Base-by-base conservation (phyloP, 305 asterid species). In the Solanum hybrid region DNA sequence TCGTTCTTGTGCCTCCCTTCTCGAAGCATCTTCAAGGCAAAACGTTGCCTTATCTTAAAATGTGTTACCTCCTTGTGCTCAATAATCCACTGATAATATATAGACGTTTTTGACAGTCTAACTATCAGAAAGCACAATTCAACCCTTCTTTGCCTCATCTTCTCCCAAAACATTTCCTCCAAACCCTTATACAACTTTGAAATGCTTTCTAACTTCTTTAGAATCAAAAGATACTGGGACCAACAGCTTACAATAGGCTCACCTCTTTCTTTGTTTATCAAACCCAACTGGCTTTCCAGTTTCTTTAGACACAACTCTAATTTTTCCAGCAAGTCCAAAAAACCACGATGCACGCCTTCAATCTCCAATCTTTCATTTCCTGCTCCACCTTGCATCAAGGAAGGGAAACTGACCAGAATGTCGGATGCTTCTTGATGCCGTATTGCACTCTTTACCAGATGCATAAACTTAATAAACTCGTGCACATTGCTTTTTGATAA, bases 21-120 rank as follows among this genome's bases (percentile, higher is more conserved):
- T 6, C 95, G 98, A 90, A 97, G 95, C 91, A 95, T 88, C 95
- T 95, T 80, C 95, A 94, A 89, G 42, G 96, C 95, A 74, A 97
- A 91, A 91, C 93, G 98, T 89, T 96, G 93, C 91, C 97, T 95
- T 26, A 96, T 94, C 93, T 96, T 97, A 89, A 96, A 97, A 93
- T 94, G 90, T 67, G 93, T 93, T 75, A 95, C 95, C 36, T 95
- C 99, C 93, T 94, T 97, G 84, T 91, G 93, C 89, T 93, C 94
- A 80, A 92, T 93, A 89, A 97, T 91, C 99, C 99, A 97, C 34
- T 28, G 80, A 89, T 94, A 93, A 89, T 96, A 97, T 13, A 92
- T 96, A 37, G 89, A 90, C 92, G 94, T 94, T 92, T 93, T 93
- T 3, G 97, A 95, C 92, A 89, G 92, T 93, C 12, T 94, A 78